Percentiles rank a stretch among this genome's conserved stretches.
These are phyloP conservation scores for Linnemannia elongata DNA, from an alignment of 192 early-diverging fungal species.

Conservation along the genomic window DNA sequence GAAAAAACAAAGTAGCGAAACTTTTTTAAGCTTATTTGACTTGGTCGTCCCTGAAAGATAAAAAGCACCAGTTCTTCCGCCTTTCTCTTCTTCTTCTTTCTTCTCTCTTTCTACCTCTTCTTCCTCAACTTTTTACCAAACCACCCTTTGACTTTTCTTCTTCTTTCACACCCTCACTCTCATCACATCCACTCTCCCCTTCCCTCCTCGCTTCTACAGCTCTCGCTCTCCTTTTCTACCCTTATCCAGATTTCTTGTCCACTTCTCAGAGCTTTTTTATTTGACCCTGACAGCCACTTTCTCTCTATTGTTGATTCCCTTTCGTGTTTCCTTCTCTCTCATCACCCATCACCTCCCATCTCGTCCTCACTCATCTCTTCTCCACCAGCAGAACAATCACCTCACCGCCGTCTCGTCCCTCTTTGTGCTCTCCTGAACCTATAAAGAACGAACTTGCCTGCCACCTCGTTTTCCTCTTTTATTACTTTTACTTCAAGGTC, in stretches of 20 bases:
- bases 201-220: not conserved
- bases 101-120: not conserved
- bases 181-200: not conserved
- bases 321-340: not conserved
- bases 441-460: not conserved
- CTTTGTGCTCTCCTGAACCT: not conserved
- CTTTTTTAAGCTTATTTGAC: slow-evolving; percentile 1
- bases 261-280: not conserved
- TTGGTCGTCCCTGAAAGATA: not conserved
- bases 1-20: not conserved
- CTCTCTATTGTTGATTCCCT: not conserved
- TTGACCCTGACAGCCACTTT: not conserved
- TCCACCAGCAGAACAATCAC: no score
- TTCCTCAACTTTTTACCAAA: not conserved
- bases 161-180: not conserved
- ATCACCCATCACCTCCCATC: not conserved
- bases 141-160: not conserved
- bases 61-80: not conserved
- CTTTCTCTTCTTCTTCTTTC: not conserved
- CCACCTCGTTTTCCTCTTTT: not conserved
- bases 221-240: not conserved
- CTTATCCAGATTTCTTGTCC: not conserved
- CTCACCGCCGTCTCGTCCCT: not conserved
- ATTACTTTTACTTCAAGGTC: no score
- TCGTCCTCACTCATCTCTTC: not conserved